Base-by-base conservation (phyloP, 306 rosid genomes). In the Inga laurina region DNA sequence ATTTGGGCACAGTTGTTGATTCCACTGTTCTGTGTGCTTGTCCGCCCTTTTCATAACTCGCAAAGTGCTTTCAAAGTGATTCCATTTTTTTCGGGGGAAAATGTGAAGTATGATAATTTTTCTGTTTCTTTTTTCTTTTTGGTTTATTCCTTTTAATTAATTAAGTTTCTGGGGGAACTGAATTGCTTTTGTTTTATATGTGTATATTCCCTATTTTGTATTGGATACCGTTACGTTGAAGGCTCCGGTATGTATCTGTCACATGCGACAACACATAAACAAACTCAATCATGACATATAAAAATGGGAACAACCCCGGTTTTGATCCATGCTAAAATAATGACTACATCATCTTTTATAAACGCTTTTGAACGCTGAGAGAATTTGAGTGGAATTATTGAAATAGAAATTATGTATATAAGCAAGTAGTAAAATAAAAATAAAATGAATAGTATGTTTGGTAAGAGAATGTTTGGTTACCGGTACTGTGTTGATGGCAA, bases 21-120 rank as follows among this genome's bases (percentile, higher is more conserved):
- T 21, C n/a, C 64, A 34, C 80, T 79, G 59, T 45, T 54, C 80
- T 49, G 2, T 39, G 82, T 79, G 80, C 34, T 65, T 84, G 83
- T 79, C 81, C 30, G 30, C 44, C 57, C 14, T 32, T 44, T 30
- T 27, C 30, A 27, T 21, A 3, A 22, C 48, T 66, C 73, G 80
- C 70, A 75, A 84, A 81, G 77, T 81, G 57, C 84, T n/a, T 39
- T 35, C 3, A 35, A 34, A 67, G 32, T 16, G 61, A 54, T 54
- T 54, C 61, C 61, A 54, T 21, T 18, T 54, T 7, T 5, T 51
- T 14, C 4, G 16, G 52, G 52, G 4, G 3, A 3, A 3, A 13
- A 3, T 4, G 56, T 15, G 1, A 51, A 16, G 21, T 12, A 51
- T 4, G 56, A 15, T 48, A 48, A 11, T 48, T 13, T 51, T 51